phyloP scores from a whole-genome alignment of 495 filamentous ascomycete species.

The Penicillium malachiteum region DNA sequence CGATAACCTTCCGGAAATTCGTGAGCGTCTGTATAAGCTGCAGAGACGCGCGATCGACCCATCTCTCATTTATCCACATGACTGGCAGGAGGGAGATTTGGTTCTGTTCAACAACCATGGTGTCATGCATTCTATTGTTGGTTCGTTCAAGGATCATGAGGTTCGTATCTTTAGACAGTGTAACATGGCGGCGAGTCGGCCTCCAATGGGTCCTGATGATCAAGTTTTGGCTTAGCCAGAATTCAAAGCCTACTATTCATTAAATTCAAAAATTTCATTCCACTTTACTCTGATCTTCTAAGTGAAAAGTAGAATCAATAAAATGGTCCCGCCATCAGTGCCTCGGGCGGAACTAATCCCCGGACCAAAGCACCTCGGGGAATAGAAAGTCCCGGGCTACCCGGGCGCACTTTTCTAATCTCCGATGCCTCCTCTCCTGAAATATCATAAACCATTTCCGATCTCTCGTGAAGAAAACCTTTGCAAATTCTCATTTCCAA shows the following conservation, averaged over 20 bases:
- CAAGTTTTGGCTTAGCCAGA: too few relatives aligned
- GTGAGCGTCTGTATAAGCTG: constrained; percentile 59
- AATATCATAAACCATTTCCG: neutral
- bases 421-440: neutral
- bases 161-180: constrained; percentile 69
- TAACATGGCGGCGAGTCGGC: constrained; percentile 56
- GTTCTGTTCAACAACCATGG: constrained; percentile 72
- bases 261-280: too few relatives aligned
- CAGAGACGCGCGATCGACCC: constrained; percentile 66
- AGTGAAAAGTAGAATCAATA: too few relatives aligned
- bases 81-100: constrained; percentile 69
- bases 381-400: neutral
- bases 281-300: too few relatives aligned
- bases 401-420: neutral
- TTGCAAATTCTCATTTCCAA: too few relatives aligned
- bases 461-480: too few relatives aligned
- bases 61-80: constrained; percentile 61
- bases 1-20: constrained; percentile 57
- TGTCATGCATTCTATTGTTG: constrained; percentile 67
- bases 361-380: neutral
- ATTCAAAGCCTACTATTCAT: too few relatives aligned
- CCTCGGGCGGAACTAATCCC: too few relatives aligned
- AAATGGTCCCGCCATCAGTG: too few relatives aligned
- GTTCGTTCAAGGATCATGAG: constrained; percentile 65
- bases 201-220: constrained; percentile 4